Conservation (phyloP, 805 yeast genomes). For the Kodamaea nitidulidarum region DNA sequence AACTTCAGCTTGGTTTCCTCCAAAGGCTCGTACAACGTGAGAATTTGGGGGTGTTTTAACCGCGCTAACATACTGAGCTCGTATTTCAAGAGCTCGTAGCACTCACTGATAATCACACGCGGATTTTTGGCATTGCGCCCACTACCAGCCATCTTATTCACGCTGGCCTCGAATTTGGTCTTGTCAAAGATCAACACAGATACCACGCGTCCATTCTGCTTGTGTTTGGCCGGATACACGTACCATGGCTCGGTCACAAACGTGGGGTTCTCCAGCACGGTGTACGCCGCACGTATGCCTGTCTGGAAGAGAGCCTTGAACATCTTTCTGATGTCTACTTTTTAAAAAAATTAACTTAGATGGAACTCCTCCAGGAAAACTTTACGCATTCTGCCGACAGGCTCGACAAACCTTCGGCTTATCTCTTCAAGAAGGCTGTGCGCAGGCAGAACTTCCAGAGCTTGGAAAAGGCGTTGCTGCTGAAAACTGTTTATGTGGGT, state of each 20-base stretch:
- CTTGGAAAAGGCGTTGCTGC: constrained; percentile 58
- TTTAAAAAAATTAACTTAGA: constrained; percentile 7
- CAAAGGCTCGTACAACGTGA: constrained; percentile 80
- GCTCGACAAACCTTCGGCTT: constrained; percentile 68
- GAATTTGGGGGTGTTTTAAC: constrained; percentile 83
- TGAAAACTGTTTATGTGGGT: constrained; percentile 86
- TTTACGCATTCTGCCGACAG: constrained; percentile 64
- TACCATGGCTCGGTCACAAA: constrained; percentile 81
- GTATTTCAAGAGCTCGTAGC: constrained; percentile 57
- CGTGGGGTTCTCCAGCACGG: constrained; percentile 64
- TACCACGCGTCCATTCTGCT: constrained; percentile 54
- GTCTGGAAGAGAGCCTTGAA: constrained; percentile 50
- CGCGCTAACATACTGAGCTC: constrained; percentile 74
- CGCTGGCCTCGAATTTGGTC: constrained; percentile 57
- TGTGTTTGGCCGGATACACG: constrained; percentile 78
- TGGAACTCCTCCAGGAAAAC: constrained; percentile 40
- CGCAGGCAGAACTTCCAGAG: constrained; percentile 51
- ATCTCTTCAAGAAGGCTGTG: constrained; percentile 63
- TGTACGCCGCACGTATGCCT: constrained; percentile 65
- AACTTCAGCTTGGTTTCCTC: constrained; percentile 80
- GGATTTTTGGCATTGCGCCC: constrained; percentile 34
- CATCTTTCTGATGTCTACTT: constrained; percentile 33
- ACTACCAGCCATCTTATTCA: constrained; percentile 23
- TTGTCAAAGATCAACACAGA: constrained; percentile 88
- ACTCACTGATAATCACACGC: constrained; percentile 54